A percentile compares a stretch with the other conserved stretches of the same genome.
phyloP scores from a whole-genome alignment of 352 stramenopile genomes.

The Globisporangium recalcitrans region DNA sequence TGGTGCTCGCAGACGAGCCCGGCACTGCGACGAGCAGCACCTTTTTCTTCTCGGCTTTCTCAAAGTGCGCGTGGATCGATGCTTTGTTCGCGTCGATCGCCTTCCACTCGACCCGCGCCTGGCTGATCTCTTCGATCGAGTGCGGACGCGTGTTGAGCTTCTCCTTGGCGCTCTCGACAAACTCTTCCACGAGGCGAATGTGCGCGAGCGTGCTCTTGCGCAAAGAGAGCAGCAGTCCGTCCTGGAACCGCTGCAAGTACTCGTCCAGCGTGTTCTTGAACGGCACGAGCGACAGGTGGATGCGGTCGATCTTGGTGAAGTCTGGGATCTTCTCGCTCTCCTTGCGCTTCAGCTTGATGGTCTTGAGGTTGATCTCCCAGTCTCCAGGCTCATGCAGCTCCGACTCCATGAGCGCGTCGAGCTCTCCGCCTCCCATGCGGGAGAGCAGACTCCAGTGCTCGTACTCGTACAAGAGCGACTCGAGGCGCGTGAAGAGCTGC shows the following conservation, averaged over 20 bases:
- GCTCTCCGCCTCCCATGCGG: constrained; percentile 41
- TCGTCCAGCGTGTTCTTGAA: constrained; percentile 89
- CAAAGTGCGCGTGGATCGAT: constrained; percentile 49
- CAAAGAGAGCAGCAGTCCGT: constrained; percentile 82
- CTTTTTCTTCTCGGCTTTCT: constrained; percentile 84
- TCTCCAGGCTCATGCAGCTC: constrained; percentile 60
- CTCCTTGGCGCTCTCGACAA: constrained; percentile 85
- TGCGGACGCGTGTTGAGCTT: constrained; percentile 84
- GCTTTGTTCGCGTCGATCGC: constrained; percentile 69
- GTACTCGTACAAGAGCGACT: constrained; percentile 71
- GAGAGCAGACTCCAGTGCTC: constrained; percentile 76
- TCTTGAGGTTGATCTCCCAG: constrained; percentile 91
- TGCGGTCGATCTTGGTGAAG: constrained; percentile 88
- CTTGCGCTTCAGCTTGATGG: constrained; percentile 84
- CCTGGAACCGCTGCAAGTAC: constrained; percentile 79
- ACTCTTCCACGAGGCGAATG: constrained; percentile 85
- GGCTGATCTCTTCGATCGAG: constrained; percentile 91
- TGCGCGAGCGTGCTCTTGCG: constrained; percentile 74
- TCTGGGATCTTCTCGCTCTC: constrained; percentile 92
- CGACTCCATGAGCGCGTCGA: constrained; percentile 80
- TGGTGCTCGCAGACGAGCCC: constrained; percentile 25
- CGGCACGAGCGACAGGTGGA: constrained; percentile 78
- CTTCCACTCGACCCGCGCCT: constrained; percentile 89
- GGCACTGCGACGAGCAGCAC: constrained; percentile 61
- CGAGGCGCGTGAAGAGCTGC: constrained; percentile 81